These are phyloP conservation scores for Aspergillus luchuensis DNA, from an alignment of 2,329 filamentous ascomycete species.

Conservation along the genomic window DNA sequence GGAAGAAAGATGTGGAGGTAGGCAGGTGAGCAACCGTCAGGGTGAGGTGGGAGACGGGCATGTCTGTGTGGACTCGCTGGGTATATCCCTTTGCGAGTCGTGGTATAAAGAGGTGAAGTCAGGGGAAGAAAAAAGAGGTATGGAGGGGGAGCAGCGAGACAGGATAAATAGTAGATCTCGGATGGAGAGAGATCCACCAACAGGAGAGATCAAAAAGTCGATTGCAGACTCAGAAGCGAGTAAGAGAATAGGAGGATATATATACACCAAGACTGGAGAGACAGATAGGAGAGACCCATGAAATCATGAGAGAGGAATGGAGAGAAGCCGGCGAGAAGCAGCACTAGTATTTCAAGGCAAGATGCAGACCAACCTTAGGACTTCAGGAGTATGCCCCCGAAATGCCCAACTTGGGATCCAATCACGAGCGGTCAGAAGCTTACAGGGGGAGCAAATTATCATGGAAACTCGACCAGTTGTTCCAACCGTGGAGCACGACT, in stretches of 20 bases:
- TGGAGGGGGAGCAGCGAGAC: background rate
- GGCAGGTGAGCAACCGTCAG: constrained; percentile 75
- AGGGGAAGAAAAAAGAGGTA: background rate
- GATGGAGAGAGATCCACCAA: constrained; percentile 1
- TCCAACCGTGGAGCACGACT: constrained; percentile 12
- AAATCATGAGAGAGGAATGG: constrained; percentile 8
- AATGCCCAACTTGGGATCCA: constrained; percentile 23
- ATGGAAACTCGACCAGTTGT: constrained; percentile 13
- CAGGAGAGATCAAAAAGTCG: background rate
- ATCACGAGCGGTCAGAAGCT: constrained; percentile 16
- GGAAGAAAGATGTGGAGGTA: constrained; percentile 80
- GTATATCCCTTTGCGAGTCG: constrained; percentile 18
- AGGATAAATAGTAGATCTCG: background rate
- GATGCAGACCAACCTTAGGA: constrained; percentile 8
- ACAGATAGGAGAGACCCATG: constrained; percentile 1
- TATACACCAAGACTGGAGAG: background rate
- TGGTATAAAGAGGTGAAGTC: background rate
- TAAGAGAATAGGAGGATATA: constrained; percentile 6
- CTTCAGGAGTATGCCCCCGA: constrained; percentile 12
- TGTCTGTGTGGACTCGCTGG: constrained; percentile 34
- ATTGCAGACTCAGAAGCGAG: constrained; percentile 3
- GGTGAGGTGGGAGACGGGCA: constrained; percentile 65
- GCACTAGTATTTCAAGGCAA: constrained; percentile 17
- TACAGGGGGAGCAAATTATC: constrained; percentile 13
- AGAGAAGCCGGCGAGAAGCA: constrained; percentile 13